These are phyloP conservation scores for Gossypium anomalum DNA, from an alignment of 345 rosid species.

Conservation along the genomic window DNA sequence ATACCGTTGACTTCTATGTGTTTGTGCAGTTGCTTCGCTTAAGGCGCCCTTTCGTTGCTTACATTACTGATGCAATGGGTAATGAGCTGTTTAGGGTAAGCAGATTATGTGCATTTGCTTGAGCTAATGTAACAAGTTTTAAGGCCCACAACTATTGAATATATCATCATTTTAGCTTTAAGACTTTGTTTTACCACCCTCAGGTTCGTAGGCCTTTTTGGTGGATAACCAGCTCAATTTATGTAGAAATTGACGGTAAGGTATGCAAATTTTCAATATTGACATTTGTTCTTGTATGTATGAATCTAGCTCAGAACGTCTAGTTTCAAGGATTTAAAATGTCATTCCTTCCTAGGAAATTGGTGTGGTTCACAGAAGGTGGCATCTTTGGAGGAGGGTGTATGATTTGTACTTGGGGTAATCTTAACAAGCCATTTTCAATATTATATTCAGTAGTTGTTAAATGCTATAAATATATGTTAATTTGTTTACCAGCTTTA, in stretches of 20 bases:
- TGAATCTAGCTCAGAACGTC: not conserved
- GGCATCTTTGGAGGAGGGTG: constrained; percentile 97
- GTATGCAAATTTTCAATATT: constrained; percentile 34
- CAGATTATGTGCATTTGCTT: constrained; percentile 14
- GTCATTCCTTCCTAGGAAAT: constrained; percentile 48
- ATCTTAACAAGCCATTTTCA: constrained; percentile 16
- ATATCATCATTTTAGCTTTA: constrained; percentile 24
- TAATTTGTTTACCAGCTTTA: not conserved
- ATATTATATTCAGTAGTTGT: not conserved
- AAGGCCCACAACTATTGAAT: constrained; percentile 9
- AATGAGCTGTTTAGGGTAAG: constrained; percentile 80
- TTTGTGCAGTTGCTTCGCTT: constrained; percentile 64
- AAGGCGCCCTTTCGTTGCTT: constrained; percentile 89
- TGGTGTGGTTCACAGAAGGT: constrained; percentile 89
- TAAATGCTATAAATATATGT: not conserved
- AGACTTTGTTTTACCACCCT: constrained; percentile 20
- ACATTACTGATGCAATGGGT: constrained; percentile 65
- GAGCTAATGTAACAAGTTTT: constrained; percentile 5
- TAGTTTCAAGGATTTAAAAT: constrained; percentile 20
- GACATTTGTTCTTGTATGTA: not conserved
- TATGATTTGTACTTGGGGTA: constrained; percentile 95
- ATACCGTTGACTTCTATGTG: not conserved
- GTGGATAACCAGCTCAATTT: constrained; percentile 96
- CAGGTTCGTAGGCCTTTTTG: constrained; percentile 96
- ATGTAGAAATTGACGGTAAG: constrained; percentile 83